phyloP scores from a whole-genome alignment of 2,329 filamentous ascomycete genomes.

The Fusarium mundagurra region DNA sequence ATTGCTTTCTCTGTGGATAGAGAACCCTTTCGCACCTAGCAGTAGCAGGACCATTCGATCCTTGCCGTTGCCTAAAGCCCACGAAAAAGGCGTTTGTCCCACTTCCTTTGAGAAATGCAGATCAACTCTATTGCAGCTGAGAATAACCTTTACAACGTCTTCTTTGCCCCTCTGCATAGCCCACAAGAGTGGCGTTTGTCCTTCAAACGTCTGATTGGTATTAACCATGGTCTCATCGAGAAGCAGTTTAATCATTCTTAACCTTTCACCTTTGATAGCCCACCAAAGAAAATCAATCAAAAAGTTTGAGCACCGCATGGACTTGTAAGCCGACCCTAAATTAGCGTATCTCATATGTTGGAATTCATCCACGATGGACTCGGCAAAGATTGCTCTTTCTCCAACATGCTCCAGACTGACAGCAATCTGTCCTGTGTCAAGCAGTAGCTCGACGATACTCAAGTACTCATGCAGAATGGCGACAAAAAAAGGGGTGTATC shows the following conservation, averaged over 20 bases:
- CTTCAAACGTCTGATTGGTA: fast-evolving
- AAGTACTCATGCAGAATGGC: fast-evolving
- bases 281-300: too few relatives aligned
- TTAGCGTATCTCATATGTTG: too few relatives aligned
- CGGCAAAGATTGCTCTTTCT: fast-evolving
- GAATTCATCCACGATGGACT: not conserved
- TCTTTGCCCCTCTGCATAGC: fast-evolving
- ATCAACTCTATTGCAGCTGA: fast-evolving
- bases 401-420: fast-evolving
- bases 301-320: too few relatives aligned
- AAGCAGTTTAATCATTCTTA: not conserved
- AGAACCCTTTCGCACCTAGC: not conserved
- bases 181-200: not conserved
- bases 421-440: not conserved
- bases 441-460: not conserved
- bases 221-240: fast-evolving
- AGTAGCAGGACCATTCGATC: not conserved
- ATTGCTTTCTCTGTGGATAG: not conserved
- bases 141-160: fast-evolving
- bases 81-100: not conserved
- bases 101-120: fast-evolving
- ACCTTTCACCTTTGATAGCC: fast-evolving
- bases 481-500: fast-evolving
- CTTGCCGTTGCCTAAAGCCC: not conserved
- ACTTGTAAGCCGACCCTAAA: too few relatives aligned